A percentile compares a stretch with the other conserved stretches of the same genome.
Conservation (phyloP, 352 stramenopile genomes). For the Pythium biforme region DNA sequence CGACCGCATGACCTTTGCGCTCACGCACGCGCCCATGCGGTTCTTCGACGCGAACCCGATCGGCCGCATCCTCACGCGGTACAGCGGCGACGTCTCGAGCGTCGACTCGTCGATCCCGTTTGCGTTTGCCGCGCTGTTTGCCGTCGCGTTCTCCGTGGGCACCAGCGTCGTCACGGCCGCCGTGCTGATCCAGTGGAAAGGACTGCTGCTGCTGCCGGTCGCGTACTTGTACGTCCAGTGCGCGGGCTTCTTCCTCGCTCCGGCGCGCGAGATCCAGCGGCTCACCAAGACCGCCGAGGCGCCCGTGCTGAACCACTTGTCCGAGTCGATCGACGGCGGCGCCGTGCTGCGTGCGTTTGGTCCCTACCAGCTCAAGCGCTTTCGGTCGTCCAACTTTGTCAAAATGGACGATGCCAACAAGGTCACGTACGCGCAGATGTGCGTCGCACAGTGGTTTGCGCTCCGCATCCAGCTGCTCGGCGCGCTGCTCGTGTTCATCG, state of each 20-base stretch:
- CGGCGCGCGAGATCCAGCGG: conserved; percentile 51
- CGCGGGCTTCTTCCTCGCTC: conserved; percentile 37
- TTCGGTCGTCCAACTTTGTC: conserved; percentile 34
- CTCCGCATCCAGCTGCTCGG: conserved; percentile 72
- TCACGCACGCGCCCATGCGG: conserved; percentile 79
- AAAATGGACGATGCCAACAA: conserved; percentile 21
- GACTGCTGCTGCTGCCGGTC: conserved; percentile 64
- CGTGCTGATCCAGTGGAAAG: conserved; percentile 62
- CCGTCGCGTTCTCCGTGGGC: conserved; percentile 52
- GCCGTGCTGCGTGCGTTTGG: conserved; percentile 52
- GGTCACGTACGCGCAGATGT: conserved; percentile 32
- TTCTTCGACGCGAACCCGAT: conserved; percentile 92
- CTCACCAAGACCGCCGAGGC: conserved; percentile 44
- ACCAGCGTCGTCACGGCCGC: conserved; percentile 60
- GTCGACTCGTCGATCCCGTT: conserved; percentile 62
- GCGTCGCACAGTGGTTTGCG: conserved; percentile 47
- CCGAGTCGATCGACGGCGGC: conserved; percentile 49
- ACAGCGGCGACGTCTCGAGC: conserved; percentile 80
- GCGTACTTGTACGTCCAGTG: conserved; percentile 75
- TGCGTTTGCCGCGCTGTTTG: conserved; percentile 34
- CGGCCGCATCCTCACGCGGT: conserved; percentile 87
- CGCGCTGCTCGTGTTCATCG: conserved; percentile 83
- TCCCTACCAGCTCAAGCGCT: conserved; percentile 31
- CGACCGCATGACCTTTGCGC: conserved; percentile 73
- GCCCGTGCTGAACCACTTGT: conserved; percentile 50